phyloP scores from a whole-genome alignment of 768 basidiomycete genomes.

The Myochromella boudieri region DNA sequence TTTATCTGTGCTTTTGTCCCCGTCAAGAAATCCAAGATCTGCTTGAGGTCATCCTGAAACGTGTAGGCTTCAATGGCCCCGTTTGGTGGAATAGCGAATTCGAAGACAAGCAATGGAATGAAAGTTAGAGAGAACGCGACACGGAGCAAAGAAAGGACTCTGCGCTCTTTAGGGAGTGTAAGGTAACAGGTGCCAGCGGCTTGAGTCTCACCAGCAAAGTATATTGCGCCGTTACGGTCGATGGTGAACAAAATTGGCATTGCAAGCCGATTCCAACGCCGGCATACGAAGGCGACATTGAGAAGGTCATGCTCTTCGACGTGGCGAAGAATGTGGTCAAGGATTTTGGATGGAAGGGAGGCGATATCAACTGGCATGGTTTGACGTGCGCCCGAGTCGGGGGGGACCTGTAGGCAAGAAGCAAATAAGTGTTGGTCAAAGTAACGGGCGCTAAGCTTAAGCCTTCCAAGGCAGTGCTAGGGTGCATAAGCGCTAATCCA shows the following conservation, averaged over 20 bases:
- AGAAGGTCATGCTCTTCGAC: not conserved
- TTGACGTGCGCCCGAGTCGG: no score
- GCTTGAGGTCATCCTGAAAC: not conserved
- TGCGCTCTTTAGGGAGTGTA: not conserved
- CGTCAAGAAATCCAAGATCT: not conserved
- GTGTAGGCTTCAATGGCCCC: no score
- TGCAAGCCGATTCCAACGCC: not conserved
- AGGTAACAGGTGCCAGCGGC: no score
- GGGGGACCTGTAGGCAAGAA: no score
- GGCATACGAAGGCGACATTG: not conserved
- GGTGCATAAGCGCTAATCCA: no score
- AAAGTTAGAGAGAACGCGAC: not conserved
- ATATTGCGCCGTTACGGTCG: not conserved
- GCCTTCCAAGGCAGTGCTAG: no score
- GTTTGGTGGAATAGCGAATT: not conserved
- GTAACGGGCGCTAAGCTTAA: no score
- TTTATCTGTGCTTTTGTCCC: no score
- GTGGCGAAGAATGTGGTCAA: not conserved
- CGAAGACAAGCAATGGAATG: not conserved
- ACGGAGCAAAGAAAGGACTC: not conserved
- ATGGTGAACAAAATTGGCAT: not conserved
- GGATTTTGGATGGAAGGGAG: not conserved
- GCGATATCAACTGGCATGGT: no score
- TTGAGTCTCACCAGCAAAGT: no score
- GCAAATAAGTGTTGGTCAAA: no score